Evolutionary conservation across 257 asterid genomes (phyloP).

Genomic region (Nicotiana undulata): DNA sequence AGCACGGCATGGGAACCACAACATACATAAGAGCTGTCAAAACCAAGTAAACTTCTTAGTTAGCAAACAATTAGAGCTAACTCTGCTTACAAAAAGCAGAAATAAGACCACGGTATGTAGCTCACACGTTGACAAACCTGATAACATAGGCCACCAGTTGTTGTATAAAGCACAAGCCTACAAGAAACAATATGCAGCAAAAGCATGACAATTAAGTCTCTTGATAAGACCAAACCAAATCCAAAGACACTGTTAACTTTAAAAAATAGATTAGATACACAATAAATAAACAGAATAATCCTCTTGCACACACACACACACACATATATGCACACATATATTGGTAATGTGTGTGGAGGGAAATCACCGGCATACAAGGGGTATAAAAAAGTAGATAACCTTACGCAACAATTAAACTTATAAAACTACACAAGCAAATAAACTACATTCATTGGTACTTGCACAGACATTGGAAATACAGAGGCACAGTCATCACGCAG

Average conservation of each 20-base stretch:
- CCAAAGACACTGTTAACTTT: not conserved
- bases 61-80: not conserved
- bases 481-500: not conserved
- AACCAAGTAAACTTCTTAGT: not conserved
- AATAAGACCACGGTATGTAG: not conserved
- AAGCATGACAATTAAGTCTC: not conserved
- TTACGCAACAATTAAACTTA: not conserved
- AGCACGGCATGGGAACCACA: slow-evolving; percentile 94
- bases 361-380: not conserved
- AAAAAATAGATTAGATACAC: not conserved
- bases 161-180: slow-evolving; percentile 94
- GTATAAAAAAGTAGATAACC: not conserved
- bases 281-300: not conserved
- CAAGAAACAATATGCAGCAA: slow-evolving; percentile 11
- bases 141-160: slow-evolving; percentile 99
- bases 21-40: slow-evolving; percentile 94
- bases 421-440: not conserved
- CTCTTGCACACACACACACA: not conserved
- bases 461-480: not conserved
- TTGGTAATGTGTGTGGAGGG: not conserved
- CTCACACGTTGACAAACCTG: slow-evolving; percentile 44
- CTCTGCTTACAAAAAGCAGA: not conserved
- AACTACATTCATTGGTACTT: not conserved
- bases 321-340: too few relatives aligned
- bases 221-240: not conserved